Percentiles rank a stretch among this genome's conserved stretches.
Conservation (phyloP, 2,329 filamentous ascomycete species). For the Scedosporium aurantiacum region DNA sequence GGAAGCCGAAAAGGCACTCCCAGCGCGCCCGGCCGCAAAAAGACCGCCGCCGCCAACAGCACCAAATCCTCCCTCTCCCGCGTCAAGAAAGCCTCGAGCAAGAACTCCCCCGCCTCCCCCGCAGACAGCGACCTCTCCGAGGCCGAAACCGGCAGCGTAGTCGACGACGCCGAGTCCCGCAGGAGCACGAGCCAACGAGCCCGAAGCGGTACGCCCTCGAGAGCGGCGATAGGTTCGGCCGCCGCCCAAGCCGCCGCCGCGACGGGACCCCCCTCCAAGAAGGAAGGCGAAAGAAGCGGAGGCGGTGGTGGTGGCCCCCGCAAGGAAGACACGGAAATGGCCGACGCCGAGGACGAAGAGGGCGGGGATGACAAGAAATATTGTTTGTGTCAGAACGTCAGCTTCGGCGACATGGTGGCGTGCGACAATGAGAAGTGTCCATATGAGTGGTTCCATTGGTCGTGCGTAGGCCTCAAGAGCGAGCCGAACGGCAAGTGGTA, state of each 20-base stretch:
- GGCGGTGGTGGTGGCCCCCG: slow-evolving; percentile 5
- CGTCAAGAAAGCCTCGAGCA: slow-evolving; percentile 45
- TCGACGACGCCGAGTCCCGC: slow-evolving; percentile 27
- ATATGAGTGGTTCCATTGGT: slow-evolving; percentile 85
- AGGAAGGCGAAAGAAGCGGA: not conserved
- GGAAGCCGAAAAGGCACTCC: slow-evolving; percentile 38
- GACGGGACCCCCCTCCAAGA: not conserved
- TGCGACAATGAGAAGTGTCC: slow-evolving; percentile 76
- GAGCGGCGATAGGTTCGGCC: slow-evolving; percentile 23
- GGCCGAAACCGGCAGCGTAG: slow-evolving; percentile 43
- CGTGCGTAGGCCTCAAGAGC: slow-evolving; percentile 56
- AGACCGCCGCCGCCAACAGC: slow-evolving; percentile 26
- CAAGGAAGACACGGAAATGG: slow-evolving; percentile 42
- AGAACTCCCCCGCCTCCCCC: slow-evolving; percentile 48
- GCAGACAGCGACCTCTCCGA: slow-evolving; percentile 56
- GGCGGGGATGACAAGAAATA: slow-evolving; percentile 71
- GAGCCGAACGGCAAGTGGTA: slow-evolving; percentile 59
- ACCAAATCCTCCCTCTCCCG: slow-evolving; percentile 50
- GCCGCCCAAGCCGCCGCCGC: not conserved
- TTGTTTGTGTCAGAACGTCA: slow-evolving; percentile 72
- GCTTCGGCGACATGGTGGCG: slow-evolving; percentile 80
- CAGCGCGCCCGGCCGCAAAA: slow-evolving; percentile 32
- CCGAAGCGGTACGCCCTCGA: slow-evolving; percentile 36
- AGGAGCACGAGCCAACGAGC: not conserved
- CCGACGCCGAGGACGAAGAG: slow-evolving; percentile 54